Conservation (phyloP, 2,329 filamentous ascomycete genomes). For the Biscogniauxia mediterranea region DNA sequence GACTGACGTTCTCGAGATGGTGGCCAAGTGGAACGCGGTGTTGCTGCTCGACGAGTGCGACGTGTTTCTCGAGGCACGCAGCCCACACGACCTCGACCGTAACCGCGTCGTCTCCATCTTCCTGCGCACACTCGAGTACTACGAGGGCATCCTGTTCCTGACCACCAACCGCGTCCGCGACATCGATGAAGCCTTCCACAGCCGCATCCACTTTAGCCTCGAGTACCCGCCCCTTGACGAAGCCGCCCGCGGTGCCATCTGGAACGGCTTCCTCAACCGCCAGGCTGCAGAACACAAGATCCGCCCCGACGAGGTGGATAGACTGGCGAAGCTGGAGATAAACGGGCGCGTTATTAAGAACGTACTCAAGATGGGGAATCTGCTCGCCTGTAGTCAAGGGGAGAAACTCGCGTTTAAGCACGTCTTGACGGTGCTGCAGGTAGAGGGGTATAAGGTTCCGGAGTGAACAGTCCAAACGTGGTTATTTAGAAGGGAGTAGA, state of each 20-base stretch:
- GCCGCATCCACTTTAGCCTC: constrained; percentile 25
- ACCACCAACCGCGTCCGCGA: constrained; percentile 24
- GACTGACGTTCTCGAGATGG: constrained; percentile 38
- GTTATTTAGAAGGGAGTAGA: neutral
- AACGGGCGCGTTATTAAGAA: constrained; percentile 33
- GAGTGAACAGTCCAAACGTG: neutral
- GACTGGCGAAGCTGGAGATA: constrained; percentile 20
- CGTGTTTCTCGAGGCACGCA: constrained; percentile 37
- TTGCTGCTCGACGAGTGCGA: constrained; percentile 35
- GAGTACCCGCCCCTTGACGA: constrained; percentile 19
- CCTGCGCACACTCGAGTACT: constrained; percentile 23
- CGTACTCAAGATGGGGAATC: constrained; percentile 29
- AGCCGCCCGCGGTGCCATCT: constrained; percentile 16
- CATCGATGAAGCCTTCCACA: constrained; percentile 25
- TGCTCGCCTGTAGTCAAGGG: constrained; percentile 20
- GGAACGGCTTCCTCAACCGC: constrained; percentile 25
- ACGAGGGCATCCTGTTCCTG: constrained; percentile 25
- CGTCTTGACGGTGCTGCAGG: neutral
- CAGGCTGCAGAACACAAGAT: constrained; percentile 18
- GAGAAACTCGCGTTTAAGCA: neutral
- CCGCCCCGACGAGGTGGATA: constrained; percentile 21
- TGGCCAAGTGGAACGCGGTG: constrained; percentile 39
- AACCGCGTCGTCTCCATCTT: constrained; percentile 26
- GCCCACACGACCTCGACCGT: constrained; percentile 16
- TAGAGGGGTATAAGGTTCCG: neutral